phyloP scores from a whole-genome alignment of 495 filamentous ascomycete species.

The Neurospora sp. region DNA sequence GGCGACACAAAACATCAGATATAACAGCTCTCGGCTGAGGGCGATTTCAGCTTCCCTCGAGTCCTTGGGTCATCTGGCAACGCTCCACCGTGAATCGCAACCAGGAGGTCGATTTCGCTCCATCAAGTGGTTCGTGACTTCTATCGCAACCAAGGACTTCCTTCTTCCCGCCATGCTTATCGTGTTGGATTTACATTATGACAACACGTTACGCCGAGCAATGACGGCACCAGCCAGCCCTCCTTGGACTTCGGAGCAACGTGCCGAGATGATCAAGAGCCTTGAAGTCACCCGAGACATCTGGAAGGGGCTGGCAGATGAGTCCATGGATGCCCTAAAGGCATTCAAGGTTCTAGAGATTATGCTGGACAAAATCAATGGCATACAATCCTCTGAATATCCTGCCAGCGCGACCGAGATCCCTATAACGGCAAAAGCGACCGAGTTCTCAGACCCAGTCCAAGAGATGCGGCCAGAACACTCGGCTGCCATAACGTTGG shows the following conservation, averaged over 20 bases:
- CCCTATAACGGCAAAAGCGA: constrained; percentile 21
- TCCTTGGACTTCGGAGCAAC: constrained; percentile 61
- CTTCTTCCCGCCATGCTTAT: constrained; percentile 84
- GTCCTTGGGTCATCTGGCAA: constrained; percentile 63
- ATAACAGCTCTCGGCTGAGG: constrained; percentile 67
- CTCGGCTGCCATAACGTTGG: constrained; percentile 71
- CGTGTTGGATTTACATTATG: constrained; percentile 60
- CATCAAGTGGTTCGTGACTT: constrained; percentile 65
- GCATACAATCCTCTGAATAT: constrained; percentile 10
- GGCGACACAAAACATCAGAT: constrained; percentile 60
- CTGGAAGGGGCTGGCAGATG: constrained; percentile 64
- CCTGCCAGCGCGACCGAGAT: constrained; percentile 3
- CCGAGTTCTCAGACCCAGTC: constrained; percentile 17
- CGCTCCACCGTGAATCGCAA: constrained; percentile 65
- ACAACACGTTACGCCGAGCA: constrained; percentile 24
- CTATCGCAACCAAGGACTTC: constrained; percentile 74
- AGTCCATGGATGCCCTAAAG: constrained; percentile 84
- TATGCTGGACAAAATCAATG: constrained; percentile 67
- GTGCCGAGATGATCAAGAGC: constrained; percentile 62
- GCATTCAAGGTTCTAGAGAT: constrained; percentile 64
- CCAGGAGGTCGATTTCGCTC: constrained; percentile 59
- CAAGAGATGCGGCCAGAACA: constrained; percentile 44
- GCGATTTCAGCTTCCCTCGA: constrained; percentile 73
- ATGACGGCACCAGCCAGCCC: constrained; percentile 28
- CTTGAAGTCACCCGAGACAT: constrained; percentile 65